Base-by-base conservation (phyloP, 2,329 filamentous ascomycete species). In the Trichoderma sp. region DNA sequence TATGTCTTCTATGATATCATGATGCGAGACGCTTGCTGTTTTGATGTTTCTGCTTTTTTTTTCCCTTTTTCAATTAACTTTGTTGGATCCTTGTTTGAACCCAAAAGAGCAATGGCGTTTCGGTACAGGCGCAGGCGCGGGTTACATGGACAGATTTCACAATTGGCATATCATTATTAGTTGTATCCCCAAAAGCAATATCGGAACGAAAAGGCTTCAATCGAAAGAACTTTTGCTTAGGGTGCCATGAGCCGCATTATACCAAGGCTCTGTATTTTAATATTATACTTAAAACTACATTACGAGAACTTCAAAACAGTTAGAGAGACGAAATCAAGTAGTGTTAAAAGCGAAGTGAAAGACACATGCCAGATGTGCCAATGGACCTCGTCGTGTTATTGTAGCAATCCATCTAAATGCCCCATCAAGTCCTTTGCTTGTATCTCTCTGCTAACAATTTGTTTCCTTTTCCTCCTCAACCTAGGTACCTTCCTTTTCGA, bases 291-390 rank as follows among this genome's bases (percentile, higher is more conserved):
- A 32, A 8, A 17, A 58, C 3, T 17, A 13, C 9, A n/a, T 34
- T 2, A 59, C 8, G 9, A 32, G 28, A 20, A 6, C 17, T 59
- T 9, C 17, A 17, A 34, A 59, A 11, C 30, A 6, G 1, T n/a
- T 20, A 59, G 17, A 34, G 32, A 39, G 4, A 5, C 32, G 9
- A 34, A 28, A 12, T 13, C 6, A 17, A 30, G 8, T 30, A 20
- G 9, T 20, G 11, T 5, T 11, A 20, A 26, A 55, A 63, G 6
- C 6, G 6, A 12, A 26, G 17, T 15, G 11, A 36, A 39, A 9
- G 15, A 59, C 50, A 64, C 68, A 71, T 71, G 32, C 68, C 68
- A 13, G 61, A 59, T 66, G 68, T 66, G 68, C n/a, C 30, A 15
- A 15, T 32, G 15, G n/a, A 50, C 23, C 28, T 47, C 61, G 47